These are phyloP conservation scores for Aquilaria yunnanensis DNA, from an alignment of 345 rosid genomes.

Conservation along the genomic window DNA sequence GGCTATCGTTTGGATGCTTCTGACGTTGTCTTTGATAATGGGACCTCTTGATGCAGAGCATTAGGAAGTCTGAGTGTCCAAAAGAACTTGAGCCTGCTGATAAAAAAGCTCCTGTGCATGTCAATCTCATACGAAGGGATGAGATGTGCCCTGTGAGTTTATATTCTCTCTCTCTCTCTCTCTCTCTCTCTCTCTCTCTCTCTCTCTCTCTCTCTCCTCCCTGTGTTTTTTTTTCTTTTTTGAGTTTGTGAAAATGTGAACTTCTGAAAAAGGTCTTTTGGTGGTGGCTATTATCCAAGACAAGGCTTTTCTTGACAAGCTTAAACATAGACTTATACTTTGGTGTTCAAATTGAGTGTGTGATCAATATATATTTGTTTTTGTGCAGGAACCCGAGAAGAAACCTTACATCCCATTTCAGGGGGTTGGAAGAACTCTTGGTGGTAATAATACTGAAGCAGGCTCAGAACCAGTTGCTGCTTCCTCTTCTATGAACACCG, in stretches of 20 bases:
- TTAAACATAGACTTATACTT: background rate
- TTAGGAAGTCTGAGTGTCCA: slow-evolving; percentile 91
- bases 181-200: background rate
- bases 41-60: slow-evolving; percentile 49
- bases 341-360: background rate
- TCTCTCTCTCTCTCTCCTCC: slow-evolving; percentile 4
- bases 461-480: slow-evolving; percentile 22
- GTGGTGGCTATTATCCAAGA: background rate
- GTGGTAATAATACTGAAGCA: slow-evolving; percentile 45
- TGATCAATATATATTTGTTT: background rate
- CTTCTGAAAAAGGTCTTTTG: background rate
- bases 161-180: slow-evolving; percentile 1
- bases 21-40: background rate
- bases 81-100: slow-evolving; percentile 93
- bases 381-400: slow-evolving; percentile 73
- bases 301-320: background rate
- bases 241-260: background rate
- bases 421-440: slow-evolving; percentile 92
- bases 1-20: too few relatives aligned
- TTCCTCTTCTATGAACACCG: slow-evolving; percentile 22
- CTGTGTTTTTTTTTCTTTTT: background rate
- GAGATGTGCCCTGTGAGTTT: slow-evolving; percentile 66
- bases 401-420: slow-evolving; percentile 64
- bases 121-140: slow-evolving; percentile 76
- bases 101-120: slow-evolving; percentile 72